Evolutionary conservation across 177 flowering plant species (phyloP).

Genomic region (Vitis hybrid): DNA sequence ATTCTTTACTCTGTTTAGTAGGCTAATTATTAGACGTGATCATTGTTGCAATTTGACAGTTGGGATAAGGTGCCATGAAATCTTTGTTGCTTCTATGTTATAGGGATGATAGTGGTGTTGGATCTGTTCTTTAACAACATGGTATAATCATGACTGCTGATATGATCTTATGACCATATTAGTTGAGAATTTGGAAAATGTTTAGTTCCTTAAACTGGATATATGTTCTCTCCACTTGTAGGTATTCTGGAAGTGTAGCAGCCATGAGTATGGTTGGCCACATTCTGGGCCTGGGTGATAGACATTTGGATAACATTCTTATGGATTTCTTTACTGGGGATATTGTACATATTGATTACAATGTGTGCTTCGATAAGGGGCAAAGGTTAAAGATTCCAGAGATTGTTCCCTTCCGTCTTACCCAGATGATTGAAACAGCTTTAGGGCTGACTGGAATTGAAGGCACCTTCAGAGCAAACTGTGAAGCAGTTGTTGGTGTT

Average conservation of each 20-base stretch:
- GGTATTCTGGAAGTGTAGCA: conserved; percentile 91
- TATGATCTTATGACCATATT: not conserved
- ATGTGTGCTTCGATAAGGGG: conserved; percentile 97
- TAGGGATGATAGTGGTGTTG: not conserved
- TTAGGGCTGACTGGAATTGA: conserved; percentile 92
- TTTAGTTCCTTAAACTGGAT: not conserved
- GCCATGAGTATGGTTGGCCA: conserved; percentile 99
- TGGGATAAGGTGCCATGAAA: too few species aligned
- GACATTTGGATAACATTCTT: conserved; percentile 97
- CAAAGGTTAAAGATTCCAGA: conserved; percentile 89
- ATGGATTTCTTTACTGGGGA: conserved; percentile 87
- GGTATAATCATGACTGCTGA: not conserved
- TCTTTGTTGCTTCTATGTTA: too few species aligned
- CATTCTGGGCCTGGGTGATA: conserved; percentile 90
- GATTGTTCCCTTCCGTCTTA: conserved; percentile 98
- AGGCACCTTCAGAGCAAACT: conserved; percentile 84
- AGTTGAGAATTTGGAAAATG: not conserved
- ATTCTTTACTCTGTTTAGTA: too few species aligned
- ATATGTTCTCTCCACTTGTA: conserved; percentile 29
- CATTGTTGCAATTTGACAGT: too few species aligned
- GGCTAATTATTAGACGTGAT: too few species aligned
- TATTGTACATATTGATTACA: conserved; percentile 94
- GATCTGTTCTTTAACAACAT: not conserved
- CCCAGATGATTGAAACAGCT: conserved; percentile 92
- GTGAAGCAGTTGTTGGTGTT: conserved; percentile 87